These are phyloP conservation scores for Ensete ventricosum DNA, from an alignment of 176 grass and related monocot genomes.

Conservation along the genomic window DNA sequence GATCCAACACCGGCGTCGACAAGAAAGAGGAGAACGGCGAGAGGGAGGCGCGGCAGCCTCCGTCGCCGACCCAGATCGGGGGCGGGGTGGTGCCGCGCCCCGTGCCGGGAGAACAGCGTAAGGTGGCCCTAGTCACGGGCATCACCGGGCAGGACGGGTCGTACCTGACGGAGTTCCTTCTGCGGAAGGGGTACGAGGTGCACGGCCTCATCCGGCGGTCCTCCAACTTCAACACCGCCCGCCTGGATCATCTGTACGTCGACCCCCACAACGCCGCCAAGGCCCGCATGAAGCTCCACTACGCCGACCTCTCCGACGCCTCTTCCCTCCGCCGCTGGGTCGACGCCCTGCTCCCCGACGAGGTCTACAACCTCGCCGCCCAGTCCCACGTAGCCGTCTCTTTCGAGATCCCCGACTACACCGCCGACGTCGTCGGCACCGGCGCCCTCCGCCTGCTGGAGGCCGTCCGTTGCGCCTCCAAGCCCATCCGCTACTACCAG, in stretches of 20 bases:
- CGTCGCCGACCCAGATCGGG: too few species aligned
- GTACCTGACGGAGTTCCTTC: constrained; percentile 84
- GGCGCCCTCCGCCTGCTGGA: constrained; percentile 89
- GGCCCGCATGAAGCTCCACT: constrained; percentile 87
- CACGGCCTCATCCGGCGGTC: constrained; percentile 94
- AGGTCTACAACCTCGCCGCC: constrained; percentile 98
- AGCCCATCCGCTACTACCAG: constrained; percentile 77
- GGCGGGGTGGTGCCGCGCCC: constrained; percentile 3
- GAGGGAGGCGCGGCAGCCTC: not conserved
- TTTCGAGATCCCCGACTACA: constrained; percentile 96
- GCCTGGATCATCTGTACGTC: constrained; percentile 87
- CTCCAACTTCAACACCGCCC: constrained; percentile 95
- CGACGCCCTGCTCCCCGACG: constrained; percentile 73
- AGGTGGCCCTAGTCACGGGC: constrained; percentile 80
- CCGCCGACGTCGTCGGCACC: constrained; percentile 79
- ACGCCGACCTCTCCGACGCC: constrained; percentile 91
- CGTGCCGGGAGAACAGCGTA: constrained; percentile 30
- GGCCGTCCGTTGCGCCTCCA: constrained; percentile 59
- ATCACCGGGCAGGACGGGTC: constrained; percentile 97
- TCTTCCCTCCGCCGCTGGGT: constrained; percentile 87
- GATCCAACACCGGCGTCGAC: too few species aligned
- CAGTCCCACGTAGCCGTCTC: constrained; percentile 95
- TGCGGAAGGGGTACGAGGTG: constrained; percentile 85
- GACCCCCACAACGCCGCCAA: constrained; percentile 65
- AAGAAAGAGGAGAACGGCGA: not conserved